Conservation (phyloP, 192 early-diverging fungal species). For the Globomyces pollinis-pini region DNA sequence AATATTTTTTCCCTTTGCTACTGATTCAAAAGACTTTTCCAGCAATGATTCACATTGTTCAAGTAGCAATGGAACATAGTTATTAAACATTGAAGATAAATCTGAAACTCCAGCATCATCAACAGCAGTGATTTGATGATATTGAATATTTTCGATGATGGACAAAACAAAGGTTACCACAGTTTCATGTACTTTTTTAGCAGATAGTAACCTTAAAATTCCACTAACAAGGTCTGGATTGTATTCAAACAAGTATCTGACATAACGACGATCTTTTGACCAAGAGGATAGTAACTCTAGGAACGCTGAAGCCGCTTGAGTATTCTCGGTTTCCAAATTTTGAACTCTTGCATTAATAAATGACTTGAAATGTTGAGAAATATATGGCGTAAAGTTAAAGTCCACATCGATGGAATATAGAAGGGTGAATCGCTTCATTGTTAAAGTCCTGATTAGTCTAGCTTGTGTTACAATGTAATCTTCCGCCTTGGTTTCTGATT, state of each 20-base stretch:
- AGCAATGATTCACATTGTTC: constrained; percentile 27
- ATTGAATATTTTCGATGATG: constrained; percentile 55
- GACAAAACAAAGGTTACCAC: constrained; percentile 66
- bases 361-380: constrained; percentile 63
- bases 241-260: constrained; percentile 56
- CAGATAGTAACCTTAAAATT: constrained; percentile 65
- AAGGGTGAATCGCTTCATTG: constrained; percentile 64
- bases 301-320: constrained; percentile 74
- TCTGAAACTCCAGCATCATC: constrained; percentile 28
- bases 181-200: constrained; percentile 66
- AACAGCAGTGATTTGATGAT: constrained; percentile 30
- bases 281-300: constrained; percentile 73
- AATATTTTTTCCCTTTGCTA: not conserved
- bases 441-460: constrained; percentile 59
- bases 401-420: constrained; percentile 67
- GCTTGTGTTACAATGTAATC: constrained; percentile 34
- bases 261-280: constrained; percentile 60
- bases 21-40: constrained; percentile 38
- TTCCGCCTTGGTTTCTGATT: not conserved
- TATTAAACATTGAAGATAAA: constrained; percentile 45
- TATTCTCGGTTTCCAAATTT: constrained; percentile 71
- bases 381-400: constrained; percentile 72
- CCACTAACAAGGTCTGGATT: constrained; percentile 57
- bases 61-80: constrained; percentile 49
- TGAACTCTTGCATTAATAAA: constrained; percentile 66